Percentiles rank a stretch among this genome's conserved stretches.
phyloP scores from a whole-genome alignment of 345 rosid species.

The Ceriops tagal region DNA sequence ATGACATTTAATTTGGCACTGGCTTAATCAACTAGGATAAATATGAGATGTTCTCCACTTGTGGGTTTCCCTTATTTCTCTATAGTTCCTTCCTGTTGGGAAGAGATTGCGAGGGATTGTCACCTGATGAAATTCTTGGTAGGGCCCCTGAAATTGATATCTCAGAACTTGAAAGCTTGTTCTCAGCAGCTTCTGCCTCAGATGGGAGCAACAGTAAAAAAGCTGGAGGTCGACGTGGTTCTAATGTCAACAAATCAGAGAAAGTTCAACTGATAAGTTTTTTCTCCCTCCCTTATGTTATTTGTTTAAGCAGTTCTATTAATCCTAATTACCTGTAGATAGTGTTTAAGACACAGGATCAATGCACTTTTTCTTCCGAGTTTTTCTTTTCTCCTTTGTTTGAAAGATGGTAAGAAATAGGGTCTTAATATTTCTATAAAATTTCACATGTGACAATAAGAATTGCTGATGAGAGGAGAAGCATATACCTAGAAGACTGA shows the following conservation, averaged over 20 bases:
- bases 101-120: constrained; percentile 5
- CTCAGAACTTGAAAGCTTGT: constrained; percentile 89
- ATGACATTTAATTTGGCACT: too few relatives aligned
- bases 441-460: too few relatives aligned
- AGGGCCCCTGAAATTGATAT: constrained; percentile 99
- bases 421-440: too few relatives aligned
- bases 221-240: constrained; percentile 72
- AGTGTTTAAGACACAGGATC: neutral
- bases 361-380: neutral
- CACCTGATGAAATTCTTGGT: constrained; percentile 20
- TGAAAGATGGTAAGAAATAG: too few relatives aligned
- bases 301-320: neutral
- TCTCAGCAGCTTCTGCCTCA: constrained; percentile 70
- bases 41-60: neutral
- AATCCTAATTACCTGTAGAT: too few relatives aligned
- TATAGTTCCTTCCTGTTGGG: neutral
- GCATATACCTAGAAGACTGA: too few relatives aligned
- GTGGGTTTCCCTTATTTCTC: neutral
- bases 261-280: constrained; percentile 84
- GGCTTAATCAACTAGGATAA: too few relatives aligned
- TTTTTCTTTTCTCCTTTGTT: too few relatives aligned
- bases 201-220: constrained; percentile 56
- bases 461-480: too few relatives aligned
- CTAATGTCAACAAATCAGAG: constrained; percentile 80
- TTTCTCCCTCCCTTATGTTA: neutral